These are phyloP conservation scores for Candida yuanshanica DNA, from an alignment of 805 yeast genomes.

Conservation along the genomic window DNA sequence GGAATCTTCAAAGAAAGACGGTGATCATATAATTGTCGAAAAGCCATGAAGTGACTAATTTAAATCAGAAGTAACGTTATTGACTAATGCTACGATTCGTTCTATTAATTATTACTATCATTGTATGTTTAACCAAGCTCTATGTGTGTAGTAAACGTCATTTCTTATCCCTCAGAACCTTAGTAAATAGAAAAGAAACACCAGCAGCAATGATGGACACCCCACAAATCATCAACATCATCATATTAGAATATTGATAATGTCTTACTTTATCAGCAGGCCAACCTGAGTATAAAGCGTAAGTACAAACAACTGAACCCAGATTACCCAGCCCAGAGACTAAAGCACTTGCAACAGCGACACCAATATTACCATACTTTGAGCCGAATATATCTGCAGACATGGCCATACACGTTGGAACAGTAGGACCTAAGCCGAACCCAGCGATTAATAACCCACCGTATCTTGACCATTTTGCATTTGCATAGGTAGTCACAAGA, in stretches of 20 bases:
- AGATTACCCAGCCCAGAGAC: slow-evolving; percentile 84
- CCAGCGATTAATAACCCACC: slow-evolving; percentile 81
- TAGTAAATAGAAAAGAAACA: slow-evolving; percentile 12
- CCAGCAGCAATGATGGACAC: slow-evolving; percentile 53
- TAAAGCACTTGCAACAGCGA: slow-evolving; percentile 76
- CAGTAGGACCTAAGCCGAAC: slow-evolving; percentile 86
- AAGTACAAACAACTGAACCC: slow-evolving; percentile 81
- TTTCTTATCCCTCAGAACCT: slow-evolving; percentile 14
- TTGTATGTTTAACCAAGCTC: too few relatives aligned
- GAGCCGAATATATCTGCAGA: slow-evolving; percentile 67
- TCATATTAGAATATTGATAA: slow-evolving; percentile 74
- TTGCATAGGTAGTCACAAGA: slow-evolving; percentile 70
- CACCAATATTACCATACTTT: slow-evolving; percentile 76
- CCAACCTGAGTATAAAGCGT: slow-evolving; percentile 85
- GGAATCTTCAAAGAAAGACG: slow-evolving; percentile 55
- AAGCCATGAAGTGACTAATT: slow-evolving; percentile 5
- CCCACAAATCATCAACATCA: slow-evolving; percentile 73
- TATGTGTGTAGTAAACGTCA: too few relatives aligned
- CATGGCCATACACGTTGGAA: slow-evolving; percentile 84
- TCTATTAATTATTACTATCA: too few relatives aligned
- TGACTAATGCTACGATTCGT: too few relatives aligned
- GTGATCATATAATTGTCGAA: slow-evolving; percentile 45
- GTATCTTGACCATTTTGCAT: slow-evolving; percentile 67
- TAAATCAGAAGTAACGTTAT: too few relatives aligned
- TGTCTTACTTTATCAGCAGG: slow-evolving; percentile 63